Base-by-base conservation (phyloP, 495 filamentous ascomycete genomes). In the Poronia punctata region DNA sequence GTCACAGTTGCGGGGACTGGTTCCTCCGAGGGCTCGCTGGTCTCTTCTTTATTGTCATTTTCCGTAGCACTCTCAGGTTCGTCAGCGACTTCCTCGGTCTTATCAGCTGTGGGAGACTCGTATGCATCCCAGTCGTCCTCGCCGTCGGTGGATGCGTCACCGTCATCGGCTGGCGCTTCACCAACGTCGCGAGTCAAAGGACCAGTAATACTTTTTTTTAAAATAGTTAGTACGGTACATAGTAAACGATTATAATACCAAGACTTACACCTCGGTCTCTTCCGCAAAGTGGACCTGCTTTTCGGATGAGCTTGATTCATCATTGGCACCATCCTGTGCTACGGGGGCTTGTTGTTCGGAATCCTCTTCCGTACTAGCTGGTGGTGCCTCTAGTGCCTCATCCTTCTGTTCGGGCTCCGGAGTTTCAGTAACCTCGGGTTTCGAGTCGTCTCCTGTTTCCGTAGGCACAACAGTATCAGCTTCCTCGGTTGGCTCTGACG, bases 1-100 rank as follows among this genome's bases (percentile, higher is more conserved):
- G 24, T 10, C 19, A 21, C 43, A 4, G 30, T 20, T n/a, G 9
- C 33, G 8, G 39, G 15, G 11, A 24, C 22, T 4, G 21, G 23
- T 21, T 45, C 48, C 7, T 46, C 38, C 5, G 16, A 25, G 3
- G 38, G 22, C 24, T 44, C 50, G 24, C 56, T 35, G 17, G 15
- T 24, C 9, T 15, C 25, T 3, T 40, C 33, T 14, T 14, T 22
- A 19, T 38, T 20, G 1, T 17, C 31, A 16, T 25, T 24, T 21
- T 32, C 31, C 3, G 20, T 11, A 33, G n/a, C 6, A 25, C 5
- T 26, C 11, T 28, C 36, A 3, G 36, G 18, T n/a, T 37, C 40
- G 5, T 46, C 33, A 22, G 36, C 2, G 15, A 21, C 1, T 18
- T 11, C n/a, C 14, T 44, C 39, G n/a, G 9, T 21, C 7, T 3